Conservation (phyloP, 2,329 filamentous ascomycete species). For the Didymosphaeria variabile region DNA sequence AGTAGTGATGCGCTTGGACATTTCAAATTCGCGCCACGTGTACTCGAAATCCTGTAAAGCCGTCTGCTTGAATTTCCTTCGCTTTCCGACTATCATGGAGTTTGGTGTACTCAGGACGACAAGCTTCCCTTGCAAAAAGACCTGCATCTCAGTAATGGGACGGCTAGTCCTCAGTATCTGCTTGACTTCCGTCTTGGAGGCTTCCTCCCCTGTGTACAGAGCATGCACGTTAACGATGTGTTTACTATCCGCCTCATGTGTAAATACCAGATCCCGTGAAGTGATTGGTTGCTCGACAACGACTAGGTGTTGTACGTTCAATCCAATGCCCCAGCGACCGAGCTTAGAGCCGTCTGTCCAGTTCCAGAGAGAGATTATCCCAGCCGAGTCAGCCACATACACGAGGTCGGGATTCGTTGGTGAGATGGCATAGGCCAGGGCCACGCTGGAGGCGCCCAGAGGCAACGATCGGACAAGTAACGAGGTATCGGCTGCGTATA, state of each 20-base stretch:
- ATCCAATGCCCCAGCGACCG: slow-evolving; percentile 54
- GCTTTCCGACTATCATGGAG: slow-evolving; percentile 69
- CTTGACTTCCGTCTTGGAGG: slow-evolving; percentile 43
- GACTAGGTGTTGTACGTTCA: slow-evolving; percentile 45
- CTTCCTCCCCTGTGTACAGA: slow-evolving; percentile 40
- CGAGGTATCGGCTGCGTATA: slow-evolving; percentile 84
- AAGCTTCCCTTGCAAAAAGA: slow-evolving; percentile 64
- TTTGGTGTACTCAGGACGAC: slow-evolving; percentile 65
- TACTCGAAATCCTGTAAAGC: slow-evolving; percentile 54
- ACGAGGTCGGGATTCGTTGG: slow-evolving; percentile 60
- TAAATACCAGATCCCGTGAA: slow-evolving; percentile 49
- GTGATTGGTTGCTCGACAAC: slow-evolving; percentile 41
- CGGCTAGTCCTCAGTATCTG: slow-evolving; percentile 50
- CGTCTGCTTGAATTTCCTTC: slow-evolving; percentile 45
- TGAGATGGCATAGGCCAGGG: slow-evolving; percentile 64
- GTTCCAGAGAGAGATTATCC: slow-evolving; percentile 65
- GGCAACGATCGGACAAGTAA: slow-evolving; percentile 77
- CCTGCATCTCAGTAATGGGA: slow-evolving; percentile 50
- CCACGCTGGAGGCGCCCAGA: slow-evolving; percentile 50
- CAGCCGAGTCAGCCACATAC: slow-evolving; percentile 62
- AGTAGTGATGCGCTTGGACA: slow-evolving; percentile 67
- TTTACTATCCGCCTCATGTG: slow-evolving; percentile 49
- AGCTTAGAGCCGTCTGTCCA: slow-evolving; percentile 61
- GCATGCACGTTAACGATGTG: slow-evolving; percentile 51
- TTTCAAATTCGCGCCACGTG: slow-evolving; percentile 63